phyloP scores from a whole-genome alignment of 2,329 filamentous ascomycete genomes.

The Trichoderma harzianum region DNA sequence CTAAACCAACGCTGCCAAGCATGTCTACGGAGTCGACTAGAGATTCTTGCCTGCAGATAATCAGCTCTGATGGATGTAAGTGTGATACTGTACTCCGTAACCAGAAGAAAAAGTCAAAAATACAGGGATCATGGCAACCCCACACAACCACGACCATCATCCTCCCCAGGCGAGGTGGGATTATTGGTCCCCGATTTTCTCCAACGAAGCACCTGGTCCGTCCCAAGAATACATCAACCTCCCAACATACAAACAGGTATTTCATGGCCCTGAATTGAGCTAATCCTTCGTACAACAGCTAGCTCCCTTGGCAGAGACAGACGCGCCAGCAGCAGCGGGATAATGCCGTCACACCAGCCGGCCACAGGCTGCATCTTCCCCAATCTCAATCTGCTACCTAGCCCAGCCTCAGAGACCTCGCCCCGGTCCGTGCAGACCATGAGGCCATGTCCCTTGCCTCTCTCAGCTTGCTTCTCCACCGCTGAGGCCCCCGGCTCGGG shows the following conservation, averaged over 20 bases:
- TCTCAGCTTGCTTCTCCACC: conserved; percentile 12
- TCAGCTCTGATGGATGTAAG: background rate
- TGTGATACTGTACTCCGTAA: background rate
- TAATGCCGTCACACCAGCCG: background rate
- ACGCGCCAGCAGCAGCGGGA: background rate
- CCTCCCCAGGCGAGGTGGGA: background rate
- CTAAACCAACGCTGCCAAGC: background rate
- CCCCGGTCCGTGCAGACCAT: conserved; percentile 3
- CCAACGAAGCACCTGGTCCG: background rate
- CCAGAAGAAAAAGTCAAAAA: background rate
- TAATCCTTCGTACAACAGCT: background rate
- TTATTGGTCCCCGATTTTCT: background rate
- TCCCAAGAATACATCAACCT: background rate
- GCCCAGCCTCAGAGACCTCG: background rate
- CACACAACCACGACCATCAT: background rate
- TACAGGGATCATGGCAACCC: background rate
- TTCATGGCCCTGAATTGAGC: background rate
- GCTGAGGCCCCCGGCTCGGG: background rate
- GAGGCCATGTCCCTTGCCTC: conserved; percentile 5
- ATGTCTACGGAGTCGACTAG: background rate
- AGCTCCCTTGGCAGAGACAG: conserved; percentile 1
- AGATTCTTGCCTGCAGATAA: background rate
- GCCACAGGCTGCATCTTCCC: background rate
- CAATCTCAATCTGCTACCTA: background rate
- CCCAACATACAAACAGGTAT: background rate